Evolutionary conservation across 2,329 filamentous ascomycete species (phyloP), one percentile per base, ranked within the genome.

Genomic region (Ampelomyces quisqualis): DNA sequence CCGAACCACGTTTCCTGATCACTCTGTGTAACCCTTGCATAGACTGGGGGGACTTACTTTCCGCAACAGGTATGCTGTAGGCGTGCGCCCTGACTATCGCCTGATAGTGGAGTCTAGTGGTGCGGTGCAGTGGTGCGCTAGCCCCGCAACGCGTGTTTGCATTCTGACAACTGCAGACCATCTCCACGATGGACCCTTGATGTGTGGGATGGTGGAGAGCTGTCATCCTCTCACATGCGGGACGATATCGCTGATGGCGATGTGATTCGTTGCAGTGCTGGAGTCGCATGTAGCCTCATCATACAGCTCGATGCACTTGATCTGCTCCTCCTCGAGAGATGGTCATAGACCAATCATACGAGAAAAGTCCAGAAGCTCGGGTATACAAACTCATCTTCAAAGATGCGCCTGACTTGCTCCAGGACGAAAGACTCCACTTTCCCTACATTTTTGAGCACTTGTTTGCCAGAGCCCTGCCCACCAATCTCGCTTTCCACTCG

Each of bases 291-390:
- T n/a, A n/a, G n/a, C n/a, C n/a, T n/a, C n/a, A n/a, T n/a, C n/a
- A n/a, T n/a, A n/a, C n/a, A n/a, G n/a, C n/a, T n/a, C n/a, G n/a
- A n/a, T n/a, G n/a, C 26, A 28, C 26, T 4, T 14, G 15, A 14
- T 6, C 23, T 11, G 10, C 6, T 5, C n/a, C n/a, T 28, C 26
- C 26, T 28, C 15, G 26, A 13, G 19, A 37, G 22, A 19, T 23
- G 19, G 6, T 44, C 15, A 29, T 37, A 18, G 36, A 24, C 7
- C 28, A 30, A 41, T 67, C 53, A 95, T 30, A 97, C 85, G 58
- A 98, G 73, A 68, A 97, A 96, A 1, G 91, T 97, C 90, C 91
- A 97, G 70, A 94, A 97, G 69, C 90, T 96, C 30, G 93, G 93
- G 72, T 95, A 97, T 48, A 97, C 90, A 72, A 97, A 93, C 68